Percentiles rank a stretch among this genome's conserved stretches.
These are phyloP conservation scores for Flueggea neowawraea DNA, from an alignment of 441 rosid species.

Conservation along the genomic window DNA sequence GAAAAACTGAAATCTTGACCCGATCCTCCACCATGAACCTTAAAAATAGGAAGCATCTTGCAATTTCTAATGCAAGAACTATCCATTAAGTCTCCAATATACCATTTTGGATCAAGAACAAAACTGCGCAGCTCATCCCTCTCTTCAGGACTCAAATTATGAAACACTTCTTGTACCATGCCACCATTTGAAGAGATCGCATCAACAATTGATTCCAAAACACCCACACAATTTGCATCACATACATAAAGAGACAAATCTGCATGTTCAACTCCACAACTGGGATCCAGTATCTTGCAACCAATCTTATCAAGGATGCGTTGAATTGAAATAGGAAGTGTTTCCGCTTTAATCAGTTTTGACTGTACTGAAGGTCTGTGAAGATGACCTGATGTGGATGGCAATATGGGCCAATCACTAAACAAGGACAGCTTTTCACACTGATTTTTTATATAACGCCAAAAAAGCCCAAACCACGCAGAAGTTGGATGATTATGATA, in stretches of 20 bases:
- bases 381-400: conserved; percentile 81
- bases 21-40: conserved; percentile 52
- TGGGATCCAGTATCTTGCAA: conserved; percentile 72
- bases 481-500: conserved; percentile 65
- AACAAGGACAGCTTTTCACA: conserved; percentile 70
- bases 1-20: conserved; percentile 54
- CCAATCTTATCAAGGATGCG: conserved; percentile 78
- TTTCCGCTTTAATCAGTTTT: conserved; percentile 64
- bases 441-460: conserved; percentile 71
- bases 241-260: conserved; percentile 75
- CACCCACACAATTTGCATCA: conserved; percentile 68
- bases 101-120: conserved; percentile 92
- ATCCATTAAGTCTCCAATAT: conserved; percentile 49
- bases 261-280: conserved; percentile 63
- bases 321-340: conserved; percentile 60
- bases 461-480: conserved; percentile 86
- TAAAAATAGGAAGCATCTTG: conserved; percentile 76
- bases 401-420: conserved; percentile 97
- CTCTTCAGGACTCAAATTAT: conserved; percentile 57
- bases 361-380: conserved; percentile 76
- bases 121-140: conserved; percentile 77
- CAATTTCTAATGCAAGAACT: conserved; percentile 58
- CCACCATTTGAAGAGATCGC: conserved; percentile 46
- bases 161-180: conserved; percentile 28
- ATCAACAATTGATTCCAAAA: conserved; percentile 75